These are phyloP conservation scores for Pythium biforme DNA, from an alignment of 352 stramenopile genomes.

Conservation along the genomic window DNA sequence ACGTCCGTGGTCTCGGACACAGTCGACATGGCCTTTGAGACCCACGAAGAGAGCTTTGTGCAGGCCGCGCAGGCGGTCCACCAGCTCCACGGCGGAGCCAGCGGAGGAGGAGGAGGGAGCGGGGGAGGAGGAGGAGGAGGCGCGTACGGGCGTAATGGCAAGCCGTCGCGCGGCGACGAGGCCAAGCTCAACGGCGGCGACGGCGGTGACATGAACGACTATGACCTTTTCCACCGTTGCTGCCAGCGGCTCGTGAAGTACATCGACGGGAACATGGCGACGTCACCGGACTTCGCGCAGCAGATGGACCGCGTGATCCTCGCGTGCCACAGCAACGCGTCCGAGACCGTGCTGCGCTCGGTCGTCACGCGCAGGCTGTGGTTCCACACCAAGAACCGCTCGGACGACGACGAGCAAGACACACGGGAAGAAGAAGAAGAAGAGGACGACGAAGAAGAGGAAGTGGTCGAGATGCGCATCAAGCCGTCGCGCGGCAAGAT, in stretches of 20 bases:
- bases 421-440: slow-evolving; percentile 24
- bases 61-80: slow-evolving; percentile 21
- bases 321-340: slow-evolving; percentile 56
- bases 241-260: slow-evolving; percentile 63
- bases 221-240: slow-evolving; percentile 57
- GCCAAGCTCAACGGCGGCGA: background rate
- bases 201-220: slow-evolving; percentile 30
- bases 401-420: slow-evolving; percentile 10
- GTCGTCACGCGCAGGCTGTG: slow-evolving; percentile 71
- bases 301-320: slow-evolving; percentile 78
- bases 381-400: slow-evolving; percentile 38
- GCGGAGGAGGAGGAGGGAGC: background rate
- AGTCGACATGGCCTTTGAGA: slow-evolving; percentile 47
- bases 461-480: slow-evolving; percentile 1
- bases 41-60: slow-evolving; percentile 33
- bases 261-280: slow-evolving; percentile 64
- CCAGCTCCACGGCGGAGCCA: slow-evolving; percentile 9
- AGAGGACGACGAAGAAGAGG: slow-evolving; percentile 22
- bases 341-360: slow-evolving; percentile 42
- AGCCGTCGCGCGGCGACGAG: background rate
- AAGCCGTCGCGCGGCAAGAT: slow-evolving; percentile 5
- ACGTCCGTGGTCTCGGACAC: slow-evolving; percentile 47
- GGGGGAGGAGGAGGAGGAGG: too few species aligned
- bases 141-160: background rate
- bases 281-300: slow-evolving; percentile 45